Base-by-base conservation (phyloP, 495 filamentous ascomycete species). In the Penicillium angulare region DNA sequence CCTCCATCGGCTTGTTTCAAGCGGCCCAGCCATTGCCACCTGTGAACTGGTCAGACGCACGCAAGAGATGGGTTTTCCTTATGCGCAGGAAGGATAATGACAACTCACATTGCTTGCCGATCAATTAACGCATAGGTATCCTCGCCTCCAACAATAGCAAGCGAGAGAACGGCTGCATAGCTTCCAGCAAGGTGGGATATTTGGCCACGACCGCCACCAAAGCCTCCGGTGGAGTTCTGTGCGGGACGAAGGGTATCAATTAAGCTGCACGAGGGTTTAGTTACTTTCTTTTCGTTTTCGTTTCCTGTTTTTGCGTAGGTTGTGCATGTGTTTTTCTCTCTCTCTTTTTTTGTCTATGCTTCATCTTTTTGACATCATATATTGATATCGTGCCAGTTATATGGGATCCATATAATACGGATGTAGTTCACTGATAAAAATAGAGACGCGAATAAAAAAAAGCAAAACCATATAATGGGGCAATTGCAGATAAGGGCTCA, bases 171-270 rank as follows among this genome's bases (percentile, higher is more conserved):
- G 23, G 86, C 81, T 15, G 90, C 88, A 75, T 97, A 98, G 1
- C 85, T 86, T n/a, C 88, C 79, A 18, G 92, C 92, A 53, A 89
- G 72, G 68, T 98, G 93, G 10, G 89, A 90, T 51, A 79, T 75
- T 64, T 97, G 95, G 34, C 91, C 88, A 67, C 88, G 85, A n/a
- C 93, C 92, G 40, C 93, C 93, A 21, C 93, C 95, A 68, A 97
- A 96, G 6, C 93, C 93, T 7, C 93, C 93, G 13, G 74, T 78
- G 23, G 74, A 61, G 65, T 97, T 93, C 69, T 97, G 95, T 65
- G 91, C 84, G 9, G 88, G 78, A 23, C 76, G 74, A 17, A 93
- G 81, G 1, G 90, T 93, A 34, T 80, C 69, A 15, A 86, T 76
- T 7, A 95, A 72, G 20, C 84, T 85, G 59, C 31, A 48, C 27